phyloP scores from a whole-genome alignment of 1,284 basidiomycete species.

The Trametes pubescens region DNA sequence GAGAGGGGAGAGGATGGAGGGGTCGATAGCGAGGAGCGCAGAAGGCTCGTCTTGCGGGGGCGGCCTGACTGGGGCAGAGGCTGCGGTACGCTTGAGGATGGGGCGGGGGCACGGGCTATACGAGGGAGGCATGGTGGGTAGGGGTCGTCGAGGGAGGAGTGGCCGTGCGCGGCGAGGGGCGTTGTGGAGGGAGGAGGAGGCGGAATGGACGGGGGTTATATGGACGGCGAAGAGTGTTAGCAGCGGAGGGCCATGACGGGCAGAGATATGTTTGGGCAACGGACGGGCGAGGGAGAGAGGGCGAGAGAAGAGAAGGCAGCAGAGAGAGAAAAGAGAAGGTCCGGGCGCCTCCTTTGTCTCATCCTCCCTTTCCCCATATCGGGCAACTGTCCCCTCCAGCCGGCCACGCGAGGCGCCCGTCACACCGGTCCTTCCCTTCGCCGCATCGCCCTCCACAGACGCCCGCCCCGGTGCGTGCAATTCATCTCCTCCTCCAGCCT shows the following conservation, averaged over 20 bases:
- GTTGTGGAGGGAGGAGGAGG: background rate
- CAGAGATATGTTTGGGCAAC: slow-evolving; percentile 12
- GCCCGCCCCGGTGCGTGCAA: background rate
- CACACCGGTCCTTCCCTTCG: slow-evolving; percentile 11
- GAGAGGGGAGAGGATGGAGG: slow-evolving; percentile 38
- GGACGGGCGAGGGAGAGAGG: slow-evolving; percentile 9
- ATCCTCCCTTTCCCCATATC: slow-evolving; percentile 12
- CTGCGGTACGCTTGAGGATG: slow-evolving; percentile 50
- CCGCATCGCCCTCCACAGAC: background rate
- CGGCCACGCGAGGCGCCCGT: slow-evolving; percentile 11
- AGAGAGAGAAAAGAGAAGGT: slow-evolving; percentile 18
- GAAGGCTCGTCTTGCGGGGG: slow-evolving; percentile 37
- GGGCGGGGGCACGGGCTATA: slow-evolving; percentile 48
- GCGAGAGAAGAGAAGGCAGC: slow-evolving; percentile 9
- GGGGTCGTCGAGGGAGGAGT: background rate
- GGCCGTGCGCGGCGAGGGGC: background rate
- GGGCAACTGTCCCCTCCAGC: slow-evolving; percentile 12
- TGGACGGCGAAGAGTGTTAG: slow-evolving; percentile 20
- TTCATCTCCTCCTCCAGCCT: background rate
- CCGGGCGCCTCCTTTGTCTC: slow-evolving; percentile 28
- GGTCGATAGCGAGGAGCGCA: slow-evolving; percentile 37
- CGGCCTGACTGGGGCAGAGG: slow-evolving; percentile 26
- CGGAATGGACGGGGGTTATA: background rate
- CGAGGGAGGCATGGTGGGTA: slow-evolving; percentile 37
- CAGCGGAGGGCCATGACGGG: slow-evolving; percentile 25